Percentiles rank a stretch among this genome's conserved stretches.
These are phyloP conservation scores for Pezicula neosporulosa DNA, from an alignment of 2,329 filamentous ascomycete genomes.

Conservation along the genomic window DNA sequence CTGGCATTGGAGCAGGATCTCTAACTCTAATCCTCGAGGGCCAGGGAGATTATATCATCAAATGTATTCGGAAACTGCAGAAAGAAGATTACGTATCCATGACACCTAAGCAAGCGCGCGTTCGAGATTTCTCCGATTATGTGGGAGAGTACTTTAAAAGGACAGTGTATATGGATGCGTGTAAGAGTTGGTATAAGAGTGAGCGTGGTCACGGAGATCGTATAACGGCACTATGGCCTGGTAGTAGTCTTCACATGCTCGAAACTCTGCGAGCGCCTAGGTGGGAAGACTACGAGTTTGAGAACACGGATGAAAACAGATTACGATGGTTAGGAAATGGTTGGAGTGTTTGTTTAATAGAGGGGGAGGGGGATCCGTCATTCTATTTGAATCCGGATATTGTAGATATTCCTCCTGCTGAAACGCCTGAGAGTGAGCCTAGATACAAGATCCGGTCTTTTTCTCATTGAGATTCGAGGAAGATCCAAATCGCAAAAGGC, in stretches of 20 bases:
- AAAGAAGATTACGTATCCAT: constrained; percentile 43
- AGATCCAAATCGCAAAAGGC: too few species aligned
- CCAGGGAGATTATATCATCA: constrained; percentile 22
- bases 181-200: constrained; percentile 21
- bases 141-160: constrained; percentile 48
- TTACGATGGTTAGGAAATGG: constrained; percentile 41
- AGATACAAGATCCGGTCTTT: constrained; percentile 32
- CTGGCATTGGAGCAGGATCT: constrained; percentile 19
- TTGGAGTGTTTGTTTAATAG: constrained; percentile 37
- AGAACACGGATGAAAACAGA: constrained; percentile 31
- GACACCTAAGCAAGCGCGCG: constrained; percentile 39
- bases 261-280: constrained; percentile 45
- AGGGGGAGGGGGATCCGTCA: constrained; percentile 33
- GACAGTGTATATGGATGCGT: constrained; percentile 45
- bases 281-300: constrained; percentile 48
- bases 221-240: constrained; percentile 40
- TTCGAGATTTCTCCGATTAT: constrained; percentile 48
- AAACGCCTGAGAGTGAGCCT: constrained; percentile 34
- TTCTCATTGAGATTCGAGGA: constrained; percentile 25
- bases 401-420: constrained; percentile 32
- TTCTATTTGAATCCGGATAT: constrained; percentile 38
- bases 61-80: constrained; percentile 33
- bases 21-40: constrained; percentile 23
- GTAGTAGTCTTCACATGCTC: constrained; percentile 34
- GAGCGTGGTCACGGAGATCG: constrained; percentile 34